Conservation (phyloP, 257 asterid genomes). For the Penstemon davidsonii region DNA sequence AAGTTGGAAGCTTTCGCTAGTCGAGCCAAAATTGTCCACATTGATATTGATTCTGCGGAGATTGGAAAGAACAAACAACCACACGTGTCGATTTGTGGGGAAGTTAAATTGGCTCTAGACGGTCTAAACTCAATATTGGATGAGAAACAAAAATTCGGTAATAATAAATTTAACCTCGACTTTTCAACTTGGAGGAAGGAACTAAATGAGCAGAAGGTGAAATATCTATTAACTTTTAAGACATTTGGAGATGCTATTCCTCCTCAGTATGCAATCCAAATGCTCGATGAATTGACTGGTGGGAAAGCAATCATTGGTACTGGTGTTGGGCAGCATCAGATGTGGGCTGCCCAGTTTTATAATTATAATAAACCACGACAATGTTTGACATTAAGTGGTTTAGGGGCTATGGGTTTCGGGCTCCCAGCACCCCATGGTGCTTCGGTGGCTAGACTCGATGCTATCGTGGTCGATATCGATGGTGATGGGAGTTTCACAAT, state of each 20-base stretch:
- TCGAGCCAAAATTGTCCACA: constrained; percentile 81
- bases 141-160: constrained; percentile 24
- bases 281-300: constrained; percentile 69
- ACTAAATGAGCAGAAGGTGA: constrained; percentile 55
- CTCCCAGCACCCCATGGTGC: constrained; percentile 92
- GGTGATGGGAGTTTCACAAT: constrained; percentile 91
- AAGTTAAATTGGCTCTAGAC: constrained; percentile 53
- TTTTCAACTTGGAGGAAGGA: constrained; percentile 73
- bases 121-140: constrained; percentile 60
- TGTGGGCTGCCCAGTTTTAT: constrained; percentile 90
- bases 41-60: constrained; percentile 83
- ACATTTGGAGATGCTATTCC: constrained; percentile 71
- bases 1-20: constrained; percentile 84
- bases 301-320: constrained; percentile 74
- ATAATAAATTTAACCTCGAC: constrained; percentile 29
- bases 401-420: constrained; percentile 89
- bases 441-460: constrained; percentile 73
- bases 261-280: constrained; percentile 72
- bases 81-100: constrained; percentile 73
- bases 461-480: constrained; percentile 71
- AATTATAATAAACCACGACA: constrained; percentile 75
- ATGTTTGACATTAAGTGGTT: constrained; percentile 75
- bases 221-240: constrained; percentile 54
- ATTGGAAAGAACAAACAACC: constrained; percentile 84
- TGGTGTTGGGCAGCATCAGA: constrained; percentile 91